phyloP scores from a whole-genome alignment of 2,329 filamentous ascomycete species.

The Neurospora crassa region DNA sequence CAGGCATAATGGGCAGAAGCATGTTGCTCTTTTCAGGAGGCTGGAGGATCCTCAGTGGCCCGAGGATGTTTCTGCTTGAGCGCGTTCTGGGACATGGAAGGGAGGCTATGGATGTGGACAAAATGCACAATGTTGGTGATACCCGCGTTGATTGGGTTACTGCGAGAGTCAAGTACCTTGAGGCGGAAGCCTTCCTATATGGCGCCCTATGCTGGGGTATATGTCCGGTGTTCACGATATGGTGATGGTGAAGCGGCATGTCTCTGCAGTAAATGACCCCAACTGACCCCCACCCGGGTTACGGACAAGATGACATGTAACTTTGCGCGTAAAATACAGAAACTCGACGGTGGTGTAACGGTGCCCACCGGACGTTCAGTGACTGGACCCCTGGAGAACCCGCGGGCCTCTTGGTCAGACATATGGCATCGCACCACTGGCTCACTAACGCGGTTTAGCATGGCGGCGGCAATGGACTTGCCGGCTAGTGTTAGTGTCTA shows the following conservation, averaged over 20 bases:
- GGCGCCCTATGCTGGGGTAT: background rate
- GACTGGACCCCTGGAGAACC: background rate
- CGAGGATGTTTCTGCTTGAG: background rate
- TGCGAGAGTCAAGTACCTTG: background rate
- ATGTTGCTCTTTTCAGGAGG: slow-evolving; percentile 78
- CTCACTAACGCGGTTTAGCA: background rate
- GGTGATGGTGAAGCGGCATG: background rate
- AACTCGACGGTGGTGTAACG: background rate
- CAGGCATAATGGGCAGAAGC: slow-evolving; percentile 83
- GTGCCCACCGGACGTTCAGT: background rate
- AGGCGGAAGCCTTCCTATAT: background rate
- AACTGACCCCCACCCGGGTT: background rate
- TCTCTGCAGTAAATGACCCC: background rate
- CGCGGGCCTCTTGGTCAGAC: background rate
- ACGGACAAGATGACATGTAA: background rate
- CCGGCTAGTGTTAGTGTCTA: background rate
- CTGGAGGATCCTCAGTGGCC: slow-evolving; percentile 54
- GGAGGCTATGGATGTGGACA: background rate
- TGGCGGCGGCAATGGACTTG: background rate
- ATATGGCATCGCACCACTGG: background rate
- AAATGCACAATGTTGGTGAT: background rate
- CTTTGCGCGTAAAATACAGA: background rate
- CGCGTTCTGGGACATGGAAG: background rate
- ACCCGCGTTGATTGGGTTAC: background rate
- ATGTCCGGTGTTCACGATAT: background rate